Conservation (phyloP, 805 yeast species). For the Wickerhamiella kurtzmanii region DNA sequence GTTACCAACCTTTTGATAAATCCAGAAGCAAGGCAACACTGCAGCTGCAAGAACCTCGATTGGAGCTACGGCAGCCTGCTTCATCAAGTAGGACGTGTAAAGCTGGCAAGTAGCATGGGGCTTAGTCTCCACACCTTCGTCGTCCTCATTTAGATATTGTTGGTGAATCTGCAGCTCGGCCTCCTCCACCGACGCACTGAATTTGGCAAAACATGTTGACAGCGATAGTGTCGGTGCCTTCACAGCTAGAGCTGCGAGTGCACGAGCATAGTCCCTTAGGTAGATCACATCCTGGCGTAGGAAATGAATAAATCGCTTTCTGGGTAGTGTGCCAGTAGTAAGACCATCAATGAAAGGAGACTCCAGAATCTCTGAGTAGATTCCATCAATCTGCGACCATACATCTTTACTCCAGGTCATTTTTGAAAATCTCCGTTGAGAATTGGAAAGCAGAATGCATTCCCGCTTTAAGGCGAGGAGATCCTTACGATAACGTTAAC, state of each 20-base stretch:
- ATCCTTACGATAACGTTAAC: too few species aligned
- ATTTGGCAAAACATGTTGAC: constrained; percentile 7
- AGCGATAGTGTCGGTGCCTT: constrained; percentile 6
- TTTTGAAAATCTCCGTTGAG: too few species aligned
- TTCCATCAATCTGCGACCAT: constrained; percentile 11
- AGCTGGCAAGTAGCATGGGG: constrained; percentile 11
- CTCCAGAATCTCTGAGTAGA: constrained; percentile 10
- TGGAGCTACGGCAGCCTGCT: constrained; percentile 11
- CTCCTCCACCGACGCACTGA: constrained; percentile 7
- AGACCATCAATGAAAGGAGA: constrained; percentile 11
- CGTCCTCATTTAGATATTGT: constrained; percentile 3
- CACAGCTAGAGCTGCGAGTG: constrained; percentile 12
- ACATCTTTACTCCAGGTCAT: constrained; percentile 17
- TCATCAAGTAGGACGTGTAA: constrained; percentile 13
- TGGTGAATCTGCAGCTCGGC: constrained; percentile 16
- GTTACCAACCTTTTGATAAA: constrained; percentile 27
- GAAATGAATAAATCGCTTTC: constrained; percentile 10
- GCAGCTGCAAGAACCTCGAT: constrained; percentile 17
- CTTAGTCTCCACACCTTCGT: too few species aligned
- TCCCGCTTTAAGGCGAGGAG: too few species aligned
- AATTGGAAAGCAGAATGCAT: too few species aligned
- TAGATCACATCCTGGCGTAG: constrained; percentile 16
- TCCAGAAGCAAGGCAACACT: constrained; percentile 19
- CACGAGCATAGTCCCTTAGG: constrained; percentile 13
- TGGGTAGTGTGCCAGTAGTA: constrained; percentile 12